phyloP scores from a whole-genome alignment of 2,329 filamentous ascomycete species.

The Leptosphaerulina australis region DNA sequence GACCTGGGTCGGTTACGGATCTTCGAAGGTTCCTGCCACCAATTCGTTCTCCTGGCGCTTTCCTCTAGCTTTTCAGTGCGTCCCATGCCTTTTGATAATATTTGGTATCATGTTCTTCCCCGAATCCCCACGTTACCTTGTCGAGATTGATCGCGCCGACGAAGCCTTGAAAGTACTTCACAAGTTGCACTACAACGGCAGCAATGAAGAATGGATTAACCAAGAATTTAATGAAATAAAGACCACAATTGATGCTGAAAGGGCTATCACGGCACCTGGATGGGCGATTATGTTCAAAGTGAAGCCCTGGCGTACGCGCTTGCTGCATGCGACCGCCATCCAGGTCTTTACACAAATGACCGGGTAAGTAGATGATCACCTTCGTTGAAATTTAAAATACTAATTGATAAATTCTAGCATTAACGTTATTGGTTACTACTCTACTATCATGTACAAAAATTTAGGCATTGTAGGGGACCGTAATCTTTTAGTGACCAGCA shows the following conservation, averaged over 20 bases:
- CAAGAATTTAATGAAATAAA: conserved; percentile 66
- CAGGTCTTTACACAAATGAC: conserved; percentile 71
- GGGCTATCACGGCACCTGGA: conserved; percentile 58
- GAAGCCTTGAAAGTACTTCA: conserved; percentile 55
- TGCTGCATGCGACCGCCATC: conserved; percentile 65
- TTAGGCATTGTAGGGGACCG: conserved; percentile 62
- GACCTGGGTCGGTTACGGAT: conserved; percentile 58
- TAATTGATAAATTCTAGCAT: conserved; percentile 36
- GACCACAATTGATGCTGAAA: conserved; percentile 66
- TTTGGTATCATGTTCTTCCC: conserved; percentile 52
- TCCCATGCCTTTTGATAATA: conserved; percentile 53
- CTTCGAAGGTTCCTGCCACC: conserved; percentile 42
- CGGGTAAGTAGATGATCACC: conserved; percentile 46
- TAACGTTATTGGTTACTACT: conserved; percentile 68
- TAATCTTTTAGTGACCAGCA: conserved; percentile 62
- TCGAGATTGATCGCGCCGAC: conserved; percentile 60
- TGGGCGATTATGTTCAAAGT: conserved; percentile 65
- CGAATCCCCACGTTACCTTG: conserved; percentile 46
- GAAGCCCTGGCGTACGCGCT: conserved; percentile 64
- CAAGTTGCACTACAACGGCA: conserved; percentile 61
- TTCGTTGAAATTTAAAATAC: background rate
- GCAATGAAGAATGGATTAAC: conserved; percentile 63
- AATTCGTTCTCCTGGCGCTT: conserved; percentile 52
- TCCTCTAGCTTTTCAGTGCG: conserved; percentile 55
- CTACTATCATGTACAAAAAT: conserved; percentile 63